phyloP scores from a whole-genome alignment of 345 rosid species.

The Nephelium lappaceum region DNA sequence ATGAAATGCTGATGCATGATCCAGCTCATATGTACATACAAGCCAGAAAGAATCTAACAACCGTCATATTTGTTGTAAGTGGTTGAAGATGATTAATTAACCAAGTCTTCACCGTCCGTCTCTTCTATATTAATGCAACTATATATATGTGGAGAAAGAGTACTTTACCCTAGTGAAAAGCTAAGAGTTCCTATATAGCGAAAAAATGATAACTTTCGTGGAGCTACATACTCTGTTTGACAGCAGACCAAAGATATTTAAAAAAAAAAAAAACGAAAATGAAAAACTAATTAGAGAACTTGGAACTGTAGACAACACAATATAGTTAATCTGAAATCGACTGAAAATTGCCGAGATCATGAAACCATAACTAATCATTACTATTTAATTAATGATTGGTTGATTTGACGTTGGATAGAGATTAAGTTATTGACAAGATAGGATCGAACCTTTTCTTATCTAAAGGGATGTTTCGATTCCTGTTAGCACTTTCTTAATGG shows the following conservation, averaged over 20 bases:
- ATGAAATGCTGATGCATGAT: slow-evolving; percentile 15
- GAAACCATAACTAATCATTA: background rate
- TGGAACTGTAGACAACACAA: too few species aligned
- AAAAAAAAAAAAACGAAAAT: background rate
- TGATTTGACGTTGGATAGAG: background rate
- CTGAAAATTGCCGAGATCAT: background rate
- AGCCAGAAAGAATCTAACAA: slow-evolving; percentile 1
- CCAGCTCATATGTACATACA: background rate
- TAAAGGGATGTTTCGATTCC: background rate
- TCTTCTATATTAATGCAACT: background rate
- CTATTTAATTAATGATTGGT: background rate
- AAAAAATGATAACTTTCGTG: background rate
- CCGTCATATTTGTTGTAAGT: background rate
- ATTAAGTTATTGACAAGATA: background rate
- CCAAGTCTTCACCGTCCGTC: background rate
- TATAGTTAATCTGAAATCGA: too few species aligned
- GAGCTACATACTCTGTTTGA: background rate
- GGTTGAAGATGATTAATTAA: background rate
- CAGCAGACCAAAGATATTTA: background rate
- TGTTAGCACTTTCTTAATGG: background rate
- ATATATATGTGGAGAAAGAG: background rate
- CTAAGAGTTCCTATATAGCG: background rate
- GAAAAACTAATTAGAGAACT: background rate
- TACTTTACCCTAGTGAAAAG: background rate
- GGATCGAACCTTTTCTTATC: background rate